Conservation (phyloP, 148 eudicot genomes). For the Rhododendron molle region DNA sequence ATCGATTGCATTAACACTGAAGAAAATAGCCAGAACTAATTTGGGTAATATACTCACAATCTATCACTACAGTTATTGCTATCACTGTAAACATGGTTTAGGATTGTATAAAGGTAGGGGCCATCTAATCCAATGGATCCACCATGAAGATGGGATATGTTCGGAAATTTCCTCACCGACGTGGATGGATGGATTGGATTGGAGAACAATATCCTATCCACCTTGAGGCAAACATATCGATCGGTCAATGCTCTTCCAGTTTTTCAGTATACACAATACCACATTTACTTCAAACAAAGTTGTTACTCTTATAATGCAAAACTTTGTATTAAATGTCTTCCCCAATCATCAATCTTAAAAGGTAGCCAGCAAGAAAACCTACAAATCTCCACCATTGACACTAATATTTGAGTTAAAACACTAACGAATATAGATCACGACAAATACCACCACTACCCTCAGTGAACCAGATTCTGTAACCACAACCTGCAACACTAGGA, state of each 20-base stretch:
- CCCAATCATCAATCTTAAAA: background rate
- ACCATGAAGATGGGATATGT: background rate
- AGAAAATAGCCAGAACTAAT: too few species aligned
- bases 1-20: background rate
- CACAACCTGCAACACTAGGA: background rate
- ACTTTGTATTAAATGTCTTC: background rate
- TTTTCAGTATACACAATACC: background rate
- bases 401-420: background rate
- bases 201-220: background rate
- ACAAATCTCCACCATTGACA: background rate
- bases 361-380: background rate
- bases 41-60: background rate
- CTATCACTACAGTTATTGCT: background rate
- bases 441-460: background rate
- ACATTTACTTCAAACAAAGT: background rate
- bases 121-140: background rate
- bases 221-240: background rate
- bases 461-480: background rate
- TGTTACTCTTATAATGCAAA: background rate
- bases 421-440: background rate
- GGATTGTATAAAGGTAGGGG: background rate
- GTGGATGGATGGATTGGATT: background rate
- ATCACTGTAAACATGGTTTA: background rate
- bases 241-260: background rate
- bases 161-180: background rate